Base-by-base conservation (phyloP, 2,329 filamentous ascomycete genomes). In the Exophiala bonariae region DNA sequence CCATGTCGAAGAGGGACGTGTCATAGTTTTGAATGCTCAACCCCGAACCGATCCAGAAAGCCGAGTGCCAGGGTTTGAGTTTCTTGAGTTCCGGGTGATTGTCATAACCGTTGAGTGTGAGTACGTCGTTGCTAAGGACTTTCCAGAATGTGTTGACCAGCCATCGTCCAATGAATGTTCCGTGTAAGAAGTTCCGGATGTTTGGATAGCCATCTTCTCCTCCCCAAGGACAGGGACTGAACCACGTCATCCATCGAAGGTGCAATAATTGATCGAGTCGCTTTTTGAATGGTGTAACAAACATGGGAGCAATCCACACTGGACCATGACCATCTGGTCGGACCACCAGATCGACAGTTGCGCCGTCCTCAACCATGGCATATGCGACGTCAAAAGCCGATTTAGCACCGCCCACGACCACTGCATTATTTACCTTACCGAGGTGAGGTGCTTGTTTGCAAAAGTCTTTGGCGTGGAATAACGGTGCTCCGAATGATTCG, bases 181-280 rank as follows among this genome's bases (percentile, higher is more conserved):
- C 62, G 50, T 82, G 79, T 16, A 82, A 58, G 43, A 79, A 72
- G 3, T 59, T 56, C 5, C 76, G 68, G 2, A 75, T 56, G 8
- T 61, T 60, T 13, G 23, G 13, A 33, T 63, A 71, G 4, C 68
- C 73, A 44, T 68, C 68, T 16, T 75, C 77, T 2, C 74, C 71
- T 3, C 82, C 84, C 83, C 85, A 91, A 11, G 86, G 76, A 61
- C 86, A 90, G 0, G 87, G 87, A 41, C 80, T 83, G 65, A 91
- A 82, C 82, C 84, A 89, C 2, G 81, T 86, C 43, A 90, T 67
- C 54, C 86, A 75, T 0, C 87, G 81, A 0, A 80, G 85, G 23
- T 79, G 77, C 3, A 85, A 76, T 3, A 89, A 74, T 57, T 84
- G 81, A 64, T 89, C 85, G 0, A 88, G 68, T 76, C 80, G 82